Evolutionary conservation across 306 rosid species (phyloP), one percentile per base, ranked within the genome.

Genomic region (Citrullus amarus): DNA sequence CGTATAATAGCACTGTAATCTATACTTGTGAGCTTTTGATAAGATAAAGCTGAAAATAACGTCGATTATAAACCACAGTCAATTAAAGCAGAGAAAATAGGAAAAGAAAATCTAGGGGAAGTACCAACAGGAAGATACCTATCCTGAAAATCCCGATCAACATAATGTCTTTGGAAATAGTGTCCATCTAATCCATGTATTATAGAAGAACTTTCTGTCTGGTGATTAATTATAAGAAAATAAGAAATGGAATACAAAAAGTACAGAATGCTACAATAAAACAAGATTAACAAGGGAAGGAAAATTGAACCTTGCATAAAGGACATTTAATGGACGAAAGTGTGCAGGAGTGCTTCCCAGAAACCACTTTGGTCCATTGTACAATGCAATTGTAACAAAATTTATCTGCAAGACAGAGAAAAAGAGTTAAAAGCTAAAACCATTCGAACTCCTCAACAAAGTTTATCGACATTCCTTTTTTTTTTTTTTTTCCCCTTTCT

Each of bases 1-100:
- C 25, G 91, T 91, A 85, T 95, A 95, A 81, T 92, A 92, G 84
- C 96, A 90, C 74, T 92, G 97, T 77, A 92, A 91, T 82, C 98
- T 90, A 78, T 82, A 92, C 84, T 88, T 89, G 82, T 90, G 98
- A 0, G 84, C 90, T 81, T 82, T 89, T 46, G 98, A 85, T 67
- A 90, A 85, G 81, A 82, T 60, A 86, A 92, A 92, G 86, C 97
- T 92, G 92, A 59, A 77, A 41, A 50, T 2, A 60, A 75, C 80
- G 82, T 68, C 46, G 66, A 68, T 48, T 62, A 62, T 75, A 54
- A 22, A 79, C 25, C 32, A 12, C 55, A 80, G 65, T 58, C 76
- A 55, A 51, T 44, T 20, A 7, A 22, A 55, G 17, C 1, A 34
- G 73, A 54, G 80, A 57, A 22, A 36, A 25, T 32, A 79, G n/a